Evolutionary conservation across 2,329 filamentous ascomycete species (phyloP).

Genomic region (Aspergillus pseudonomiae): DNA sequence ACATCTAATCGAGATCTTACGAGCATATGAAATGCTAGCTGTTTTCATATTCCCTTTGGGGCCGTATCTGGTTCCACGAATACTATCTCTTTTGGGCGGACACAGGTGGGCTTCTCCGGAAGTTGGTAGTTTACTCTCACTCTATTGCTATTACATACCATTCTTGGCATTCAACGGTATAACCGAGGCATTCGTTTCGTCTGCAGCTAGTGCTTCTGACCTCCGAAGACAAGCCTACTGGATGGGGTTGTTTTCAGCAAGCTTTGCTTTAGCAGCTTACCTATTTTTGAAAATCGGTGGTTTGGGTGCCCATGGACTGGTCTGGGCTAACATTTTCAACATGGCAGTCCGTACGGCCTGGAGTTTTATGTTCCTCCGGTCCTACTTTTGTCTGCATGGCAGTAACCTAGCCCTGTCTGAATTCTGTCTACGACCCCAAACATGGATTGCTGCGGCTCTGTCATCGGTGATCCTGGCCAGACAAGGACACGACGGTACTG

Average conservation of each 20-base stretch:
- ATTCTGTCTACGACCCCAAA: constrained; percentile 50
- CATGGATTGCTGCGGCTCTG: constrained; percentile 49
- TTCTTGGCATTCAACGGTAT: constrained; percentile 90
- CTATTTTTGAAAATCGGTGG: constrained; percentile 70
- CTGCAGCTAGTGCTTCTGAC: constrained; percentile 74
- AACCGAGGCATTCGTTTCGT: constrained; percentile 88
- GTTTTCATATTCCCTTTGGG: constrained; percentile 70
- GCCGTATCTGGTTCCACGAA: constrained; percentile 71
- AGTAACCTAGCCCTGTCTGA: constrained; percentile 45
- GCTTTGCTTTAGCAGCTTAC: constrained; percentile 75
- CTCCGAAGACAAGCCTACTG: constrained; percentile 76
- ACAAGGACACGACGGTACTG: constrained; percentile 17
- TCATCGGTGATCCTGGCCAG: constrained; percentile 47
- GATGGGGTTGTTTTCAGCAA: constrained; percentile 80
- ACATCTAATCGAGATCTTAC: constrained; percentile 59
- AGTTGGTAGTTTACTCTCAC: constrained; percentile 72
- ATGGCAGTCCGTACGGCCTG: constrained; percentile 84
- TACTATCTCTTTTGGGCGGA: constrained; percentile 77
- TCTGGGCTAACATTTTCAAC: constrained; percentile 85
- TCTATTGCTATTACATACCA: constrained; percentile 91
- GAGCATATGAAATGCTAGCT: constrained; percentile 74
- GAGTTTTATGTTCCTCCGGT: constrained; percentile 72
- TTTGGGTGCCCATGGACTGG: constrained; percentile 77
- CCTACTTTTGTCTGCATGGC: constrained; percentile 60
- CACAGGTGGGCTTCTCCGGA: constrained; percentile 73